Evolutionary conservation across 208 protist genomes (phyloP).

Genomic region (Trypanosoma avium): DNA sequence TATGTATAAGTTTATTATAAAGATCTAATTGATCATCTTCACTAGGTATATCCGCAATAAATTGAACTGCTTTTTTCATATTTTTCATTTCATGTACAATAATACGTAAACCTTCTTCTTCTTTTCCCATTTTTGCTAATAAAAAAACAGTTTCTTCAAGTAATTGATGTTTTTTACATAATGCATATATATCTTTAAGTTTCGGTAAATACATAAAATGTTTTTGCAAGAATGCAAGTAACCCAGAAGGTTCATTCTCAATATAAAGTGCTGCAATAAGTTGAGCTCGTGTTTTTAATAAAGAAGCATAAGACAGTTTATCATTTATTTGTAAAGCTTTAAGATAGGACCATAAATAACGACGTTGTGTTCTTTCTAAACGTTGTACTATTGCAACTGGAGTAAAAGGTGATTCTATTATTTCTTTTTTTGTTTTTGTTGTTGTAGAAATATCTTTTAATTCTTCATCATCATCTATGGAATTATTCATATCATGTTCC

Average conservation of each 20-base stretch:
- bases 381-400: constrained; percentile 46
- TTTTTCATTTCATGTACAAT: constrained; percentile 61
- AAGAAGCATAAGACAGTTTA: constrained; percentile 3
- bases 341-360: constrained; percentile 57
- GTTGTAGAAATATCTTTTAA: neutral
- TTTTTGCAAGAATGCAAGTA: constrained; percentile 61
- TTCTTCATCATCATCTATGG: too few relatives aligned
- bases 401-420: constrained; percentile 12
- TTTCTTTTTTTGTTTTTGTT: neutral
- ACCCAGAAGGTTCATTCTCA: constrained; percentile 55
- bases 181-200: constrained; percentile 63
- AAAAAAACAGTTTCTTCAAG: constrained; percentile 76
- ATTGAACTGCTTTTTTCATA: constrained; percentile 44
- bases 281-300: constrained; percentile 45
- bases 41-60: constrained; percentile 42
- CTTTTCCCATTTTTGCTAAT: constrained; percentile 67
- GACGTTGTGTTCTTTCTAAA: constrained; percentile 44
- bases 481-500: neutral
- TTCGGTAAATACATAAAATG: constrained; percentile 59
- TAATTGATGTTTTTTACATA: constrained; percentile 65
- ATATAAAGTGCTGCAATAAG: constrained; percentile 74
- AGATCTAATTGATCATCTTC: constrained; percentile 57
- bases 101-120: constrained; percentile 76
- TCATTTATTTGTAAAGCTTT: constrained; percentile 32
- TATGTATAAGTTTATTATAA: constrained; percentile 53